A percentile compares a stretch with the other conserved stretches of the same genome.
These are phyloP conservation scores for Staphylotrichum tortipilum DNA, from an alignment of 495 filamentous ascomycete genomes.

Conservation along the genomic window DNA sequence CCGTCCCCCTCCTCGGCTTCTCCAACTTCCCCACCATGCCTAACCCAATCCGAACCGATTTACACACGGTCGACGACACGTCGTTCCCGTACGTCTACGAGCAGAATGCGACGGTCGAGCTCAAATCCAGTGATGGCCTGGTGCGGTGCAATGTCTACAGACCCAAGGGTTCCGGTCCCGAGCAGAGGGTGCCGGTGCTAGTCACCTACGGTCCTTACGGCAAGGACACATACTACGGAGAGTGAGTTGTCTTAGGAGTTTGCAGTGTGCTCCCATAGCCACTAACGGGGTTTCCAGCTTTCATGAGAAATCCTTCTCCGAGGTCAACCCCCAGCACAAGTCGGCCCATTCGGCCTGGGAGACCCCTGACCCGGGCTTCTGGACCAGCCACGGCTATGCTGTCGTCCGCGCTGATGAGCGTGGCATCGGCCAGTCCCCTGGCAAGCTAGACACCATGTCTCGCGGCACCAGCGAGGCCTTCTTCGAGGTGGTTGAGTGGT, in stretches of 20 bases:
- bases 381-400: constrained; percentile 53
- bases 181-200: constrained; percentile 32
- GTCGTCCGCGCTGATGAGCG: constrained; percentile 53
- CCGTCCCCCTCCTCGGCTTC: too few species aligned
- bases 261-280: too few species aligned
- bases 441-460: constrained; percentile 53
- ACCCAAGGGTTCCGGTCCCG: constrained; percentile 16
- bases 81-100: constrained; percentile 24
- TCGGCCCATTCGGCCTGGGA: constrained; percentile 54
- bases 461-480: constrained; percentile 50
- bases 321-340: constrained; percentile 40
- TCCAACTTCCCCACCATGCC: too few species aligned
- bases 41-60: constrained; percentile 16
- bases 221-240: constrained; percentile 48
- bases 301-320: constrained; percentile 32
- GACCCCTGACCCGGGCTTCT: constrained; percentile 54
- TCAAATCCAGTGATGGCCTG: constrained; percentile 7
- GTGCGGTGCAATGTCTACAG: constrained; percentile 16
- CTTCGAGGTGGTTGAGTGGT: constrained; percentile 57
- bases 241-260: constrained; percentile 1
- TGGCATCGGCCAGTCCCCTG: constrained; percentile 50
- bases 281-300: too few species aligned
- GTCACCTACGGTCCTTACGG: constrained; percentile 58
- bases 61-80: constrained; percentile 24
- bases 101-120: constrained; percentile 27